phyloP scores from a whole-genome alignment of 148 eudicot genomes.

The Persicaria maculosa region DNA sequence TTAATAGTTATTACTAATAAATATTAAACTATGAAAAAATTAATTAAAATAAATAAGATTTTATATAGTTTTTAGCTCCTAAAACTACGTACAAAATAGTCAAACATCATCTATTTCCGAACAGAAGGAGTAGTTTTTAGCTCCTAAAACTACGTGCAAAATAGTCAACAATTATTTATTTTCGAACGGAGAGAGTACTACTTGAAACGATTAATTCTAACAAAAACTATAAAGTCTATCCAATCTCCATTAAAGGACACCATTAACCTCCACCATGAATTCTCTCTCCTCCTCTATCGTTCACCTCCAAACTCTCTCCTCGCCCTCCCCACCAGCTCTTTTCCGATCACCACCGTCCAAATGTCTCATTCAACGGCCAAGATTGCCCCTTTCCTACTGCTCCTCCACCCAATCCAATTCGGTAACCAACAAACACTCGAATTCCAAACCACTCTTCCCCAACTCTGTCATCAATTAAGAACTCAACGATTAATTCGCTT shows the following conservation, averaged over 20 bases:
- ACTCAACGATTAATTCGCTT: background rate
- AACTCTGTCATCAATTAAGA: background rate
- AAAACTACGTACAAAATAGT: too few relatives aligned
- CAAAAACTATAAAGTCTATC: background rate
- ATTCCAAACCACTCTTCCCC: too few relatives aligned
- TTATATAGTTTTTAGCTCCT: too few relatives aligned
- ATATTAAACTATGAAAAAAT: too few relatives aligned
- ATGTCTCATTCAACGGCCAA: constrained; percentile 14
- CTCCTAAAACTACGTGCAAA: too few relatives aligned
- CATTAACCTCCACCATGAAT: background rate
- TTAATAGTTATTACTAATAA: too few relatives aligned
- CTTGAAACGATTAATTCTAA: too few relatives aligned
- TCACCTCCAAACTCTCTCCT: background rate
- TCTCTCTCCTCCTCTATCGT: constrained; percentile 15
- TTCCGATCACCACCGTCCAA: background rate
- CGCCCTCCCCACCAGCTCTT: constrained; percentile 6
- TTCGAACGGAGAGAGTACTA: too few relatives aligned
- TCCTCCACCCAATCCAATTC: constrained; percentile 24
- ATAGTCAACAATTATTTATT: too few relatives aligned
- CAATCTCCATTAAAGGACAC: background rate
- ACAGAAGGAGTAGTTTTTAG: too few relatives aligned
- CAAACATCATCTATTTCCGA: too few relatives aligned
- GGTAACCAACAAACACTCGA: constrained; percentile 7
- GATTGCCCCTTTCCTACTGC: constrained; percentile 20
- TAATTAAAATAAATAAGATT: too few relatives aligned